phyloP scores from a whole-genome alignment of 2,329 filamentous ascomycete genomes.

The Colletotrichum musae region DNA sequence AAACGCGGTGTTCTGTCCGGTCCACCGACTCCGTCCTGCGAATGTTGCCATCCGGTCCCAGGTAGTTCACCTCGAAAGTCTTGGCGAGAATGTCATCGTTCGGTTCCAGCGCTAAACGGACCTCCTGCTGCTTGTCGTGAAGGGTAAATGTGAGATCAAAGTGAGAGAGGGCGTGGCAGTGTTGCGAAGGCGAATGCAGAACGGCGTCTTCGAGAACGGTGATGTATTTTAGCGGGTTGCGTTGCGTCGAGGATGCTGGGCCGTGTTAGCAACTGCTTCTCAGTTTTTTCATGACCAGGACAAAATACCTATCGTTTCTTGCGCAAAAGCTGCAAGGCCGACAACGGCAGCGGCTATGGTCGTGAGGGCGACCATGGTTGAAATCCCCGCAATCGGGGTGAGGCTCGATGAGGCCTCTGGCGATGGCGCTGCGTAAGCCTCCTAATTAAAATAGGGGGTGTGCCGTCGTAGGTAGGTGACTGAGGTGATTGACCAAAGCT shows the following conservation, averaged over 20 bases:
- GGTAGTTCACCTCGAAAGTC: constrained; percentile 80
- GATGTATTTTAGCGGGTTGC: constrained; percentile 84
- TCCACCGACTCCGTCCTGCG: constrained; percentile 77
- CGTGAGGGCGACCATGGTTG: constrained; percentile 52
- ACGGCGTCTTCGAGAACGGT: constrained; percentile 80
- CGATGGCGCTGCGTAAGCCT: constrained; percentile 17
- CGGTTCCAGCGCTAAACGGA: constrained; percentile 87
- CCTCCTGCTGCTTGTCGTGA: constrained; percentile 74
- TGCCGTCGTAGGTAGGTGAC: not conserved
- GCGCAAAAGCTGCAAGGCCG: constrained; percentile 49
- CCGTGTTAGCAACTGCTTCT: constrained; percentile 6
- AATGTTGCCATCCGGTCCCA: constrained; percentile 80
- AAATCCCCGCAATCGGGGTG: constrained; percentile 40
- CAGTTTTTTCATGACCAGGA: not conserved
- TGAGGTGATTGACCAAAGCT: not conserved
- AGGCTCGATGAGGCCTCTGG: constrained; percentile 33
- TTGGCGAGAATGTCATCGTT: constrained; percentile 91
- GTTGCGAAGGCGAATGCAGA: constrained; percentile 84
- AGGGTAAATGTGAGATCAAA: constrained; percentile 90
- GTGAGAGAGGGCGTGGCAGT: constrained; percentile 82
- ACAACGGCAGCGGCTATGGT: constrained; percentile 50
- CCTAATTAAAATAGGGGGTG: constrained; percentile 24
- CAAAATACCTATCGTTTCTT: constrained; percentile 51
- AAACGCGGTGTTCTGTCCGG: constrained; percentile 84
- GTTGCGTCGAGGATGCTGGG: constrained; percentile 77